Conservation (phyloP, 2,329 filamentous ascomycete genomes). For the Fusarium sambucinum region DNA sequence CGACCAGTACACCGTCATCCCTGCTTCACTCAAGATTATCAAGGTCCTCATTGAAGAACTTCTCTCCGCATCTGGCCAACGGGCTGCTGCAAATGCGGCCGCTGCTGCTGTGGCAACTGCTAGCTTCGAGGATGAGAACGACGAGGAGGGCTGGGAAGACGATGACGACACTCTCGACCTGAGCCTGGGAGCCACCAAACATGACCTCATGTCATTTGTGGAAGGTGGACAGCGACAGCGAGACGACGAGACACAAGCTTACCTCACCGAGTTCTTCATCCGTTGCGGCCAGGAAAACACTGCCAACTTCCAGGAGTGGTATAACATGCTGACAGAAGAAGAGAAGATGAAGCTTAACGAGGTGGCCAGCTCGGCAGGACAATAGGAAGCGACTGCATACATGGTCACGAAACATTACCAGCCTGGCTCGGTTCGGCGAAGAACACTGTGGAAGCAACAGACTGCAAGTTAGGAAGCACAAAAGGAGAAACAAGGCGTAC, state of each 20-base stretch:
- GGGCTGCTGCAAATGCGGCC: constrained; percentile 70
- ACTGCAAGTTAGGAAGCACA: neutral
- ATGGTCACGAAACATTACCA: neutral
- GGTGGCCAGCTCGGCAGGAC: constrained; percentile 56
- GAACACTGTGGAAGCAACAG: constrained; percentile 13
- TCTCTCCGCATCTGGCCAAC: constrained; percentile 78
- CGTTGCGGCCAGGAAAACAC: constrained; percentile 67
- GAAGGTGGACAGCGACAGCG: constrained; percentile 73
- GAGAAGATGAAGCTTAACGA: constrained; percentile 69
- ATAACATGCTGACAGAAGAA: constrained; percentile 65
- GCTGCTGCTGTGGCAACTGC: constrained; percentile 72
- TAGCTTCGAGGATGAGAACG: constrained; percentile 72
- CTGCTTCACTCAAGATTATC: constrained; percentile 92
- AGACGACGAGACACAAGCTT: constrained; percentile 92
- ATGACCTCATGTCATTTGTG: constrained; percentile 83
- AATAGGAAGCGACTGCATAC: constrained; percentile 41
- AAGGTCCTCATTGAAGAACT: constrained; percentile 97
- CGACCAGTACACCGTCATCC: constrained; percentile 87
- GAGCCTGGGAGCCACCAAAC: constrained; percentile 74
- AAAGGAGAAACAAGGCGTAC: neutral
- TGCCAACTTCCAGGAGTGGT: constrained; percentile 69
- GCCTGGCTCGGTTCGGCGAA: constrained; percentile 22
- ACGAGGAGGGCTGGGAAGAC: constrained; percentile 91
- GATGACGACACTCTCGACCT: constrained; percentile 82
- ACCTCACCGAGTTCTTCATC: constrained; percentile 85